phyloP scores from a whole-genome alignment of 768 basidiomycete species.

The Termitomyces sp. region DNA sequence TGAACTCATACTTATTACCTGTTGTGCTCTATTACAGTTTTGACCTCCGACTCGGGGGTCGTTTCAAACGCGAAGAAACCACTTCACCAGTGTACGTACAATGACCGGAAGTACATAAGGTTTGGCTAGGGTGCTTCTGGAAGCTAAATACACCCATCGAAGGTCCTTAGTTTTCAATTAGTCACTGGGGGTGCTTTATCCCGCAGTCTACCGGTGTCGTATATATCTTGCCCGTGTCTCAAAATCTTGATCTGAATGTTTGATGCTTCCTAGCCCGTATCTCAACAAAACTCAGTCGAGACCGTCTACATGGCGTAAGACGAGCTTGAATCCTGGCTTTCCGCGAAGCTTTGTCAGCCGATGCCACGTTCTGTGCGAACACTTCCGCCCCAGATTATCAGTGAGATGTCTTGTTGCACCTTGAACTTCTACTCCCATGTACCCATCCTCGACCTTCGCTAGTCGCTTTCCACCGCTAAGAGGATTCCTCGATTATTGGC shows the following conservation, averaged over 20 bases:
- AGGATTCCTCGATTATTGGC: neutral
- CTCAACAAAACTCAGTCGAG: neutral
- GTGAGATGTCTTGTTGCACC: constrained; percentile 4
- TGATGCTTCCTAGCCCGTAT: neutral
- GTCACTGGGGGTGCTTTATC: neutral
- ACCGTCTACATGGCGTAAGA: neutral
- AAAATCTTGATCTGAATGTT: neutral
- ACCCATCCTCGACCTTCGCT: neutral
- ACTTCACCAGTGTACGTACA: neutral
- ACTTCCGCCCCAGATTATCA: neutral
- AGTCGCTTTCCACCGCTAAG: neutral
- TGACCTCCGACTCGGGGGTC: constrained; percentile 2
- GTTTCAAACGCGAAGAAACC: neutral
- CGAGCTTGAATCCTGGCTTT: neutral
- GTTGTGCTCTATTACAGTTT: neutral
- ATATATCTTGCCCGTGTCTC: neutral
- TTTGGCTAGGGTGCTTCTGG: neutral
- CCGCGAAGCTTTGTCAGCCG: constrained; percentile 3
- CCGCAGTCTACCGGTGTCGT: neutral
- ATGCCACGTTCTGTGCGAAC: neutral
- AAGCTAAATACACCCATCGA: neutral
- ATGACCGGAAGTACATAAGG: neutral
- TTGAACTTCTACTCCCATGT: constrained; percentile 1
- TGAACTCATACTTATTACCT: neutral
- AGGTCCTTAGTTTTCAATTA: neutral